Percentiles rank a stretch among this genome's conserved stretches.
These are phyloP conservation scores for Aspergillus ruber DNA, from an alignment of 2,329 filamentous ascomycete genomes.

Conservation along the genomic window DNA sequence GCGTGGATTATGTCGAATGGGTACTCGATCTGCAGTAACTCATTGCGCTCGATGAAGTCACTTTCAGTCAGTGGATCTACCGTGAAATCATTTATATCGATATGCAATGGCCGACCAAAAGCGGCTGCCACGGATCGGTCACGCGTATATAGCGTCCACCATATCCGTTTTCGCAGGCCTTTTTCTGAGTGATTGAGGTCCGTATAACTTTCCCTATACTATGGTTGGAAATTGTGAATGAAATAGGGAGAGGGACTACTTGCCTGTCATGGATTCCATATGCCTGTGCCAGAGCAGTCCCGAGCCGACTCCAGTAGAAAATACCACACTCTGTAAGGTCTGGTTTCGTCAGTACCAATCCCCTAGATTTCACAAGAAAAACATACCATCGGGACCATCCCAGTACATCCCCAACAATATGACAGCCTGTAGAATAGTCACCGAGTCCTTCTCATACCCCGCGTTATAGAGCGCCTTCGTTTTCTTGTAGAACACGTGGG, in stretches of 20 bases:
- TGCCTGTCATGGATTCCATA: constrained; percentile 6
- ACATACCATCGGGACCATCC: constrained; percentile 10
- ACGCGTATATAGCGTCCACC: constrained; percentile 12
- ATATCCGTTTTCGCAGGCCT: constrained; percentile 8
- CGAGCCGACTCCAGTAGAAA: constrained; percentile 12
- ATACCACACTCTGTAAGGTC: constrained; percentile 10
- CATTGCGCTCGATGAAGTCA: constrained; percentile 8
- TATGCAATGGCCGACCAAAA: constrained; percentile 10
- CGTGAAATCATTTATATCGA: constrained; percentile 7
- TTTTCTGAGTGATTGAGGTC: constrained; percentile 1
- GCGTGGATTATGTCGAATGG: background rate
- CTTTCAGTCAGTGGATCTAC: constrained; percentile 3
- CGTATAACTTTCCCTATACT: constrained; percentile 5
- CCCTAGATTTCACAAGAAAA: background rate
- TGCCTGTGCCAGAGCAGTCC: constrained; percentile 9
- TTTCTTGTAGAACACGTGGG: constrained; percentile 8
- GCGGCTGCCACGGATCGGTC: constrained; percentile 11
- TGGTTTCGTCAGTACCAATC: constrained; percentile 1
- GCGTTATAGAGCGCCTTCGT: constrained; percentile 10
- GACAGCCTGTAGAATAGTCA: constrained; percentile 6
- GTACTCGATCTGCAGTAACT: background rate
- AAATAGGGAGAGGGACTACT: background rate
- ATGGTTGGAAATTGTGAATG: background rate
- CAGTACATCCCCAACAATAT: constrained; percentile 8
- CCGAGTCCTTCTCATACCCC: constrained; percentile 5